A percentile compares a stretch with the other conserved stretches of the same genome.
phyloP scores from a whole-genome alignment of 768 basidiomycete genomes.

The Gyrodon lividus region DNA sequence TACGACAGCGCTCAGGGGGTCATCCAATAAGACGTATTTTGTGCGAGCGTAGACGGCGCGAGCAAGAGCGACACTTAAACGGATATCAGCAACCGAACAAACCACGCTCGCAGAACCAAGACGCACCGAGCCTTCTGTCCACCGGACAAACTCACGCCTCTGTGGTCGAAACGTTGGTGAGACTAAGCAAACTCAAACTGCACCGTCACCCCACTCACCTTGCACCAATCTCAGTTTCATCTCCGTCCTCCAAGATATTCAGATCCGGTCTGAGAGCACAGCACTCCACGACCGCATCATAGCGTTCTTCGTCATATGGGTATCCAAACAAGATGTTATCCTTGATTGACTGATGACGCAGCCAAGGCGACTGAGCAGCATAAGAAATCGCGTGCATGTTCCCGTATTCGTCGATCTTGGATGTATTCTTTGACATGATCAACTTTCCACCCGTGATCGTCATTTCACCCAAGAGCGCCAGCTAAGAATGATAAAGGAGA shows the following conservation, averaged over 20 bases:
- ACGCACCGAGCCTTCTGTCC: conserved; percentile 77
- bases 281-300: conserved; percentile 73
- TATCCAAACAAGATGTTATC: conserved; percentile 82
- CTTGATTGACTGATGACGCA: conserved; percentile 69
- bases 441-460: conserved; percentile 35
- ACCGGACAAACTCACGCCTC: conserved; percentile 74
- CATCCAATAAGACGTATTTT: conserved; percentile 73
- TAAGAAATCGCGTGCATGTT: conserved; percentile 66
- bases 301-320: conserved; percentile 67
- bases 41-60: conserved; percentile 77
- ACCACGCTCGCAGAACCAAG: not conserved
- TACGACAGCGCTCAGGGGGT: conserved; percentile 81
- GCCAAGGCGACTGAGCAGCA: conserved; percentile 70
- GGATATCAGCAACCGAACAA: conserved; percentile 2
- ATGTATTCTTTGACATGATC: conserved; percentile 46
- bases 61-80: conserved; percentile 71
- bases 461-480: conserved; percentile 42
- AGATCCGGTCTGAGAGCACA: conserved; percentile 85
- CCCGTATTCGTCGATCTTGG: conserved; percentile 58
- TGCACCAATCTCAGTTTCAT: conserved; percentile 80
- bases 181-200: not conserved
- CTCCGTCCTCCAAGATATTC: conserved; percentile 83
- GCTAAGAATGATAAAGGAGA: conserved; percentile 10
- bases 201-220: conserved; percentile 36
- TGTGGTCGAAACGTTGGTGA: conserved; percentile 18